Evolutionary conservation across 2,329 filamentous ascomycete genomes (phyloP), one percentile per base, ranked within the genome.

Genomic region (Colletotrichum musicola): DNA sequence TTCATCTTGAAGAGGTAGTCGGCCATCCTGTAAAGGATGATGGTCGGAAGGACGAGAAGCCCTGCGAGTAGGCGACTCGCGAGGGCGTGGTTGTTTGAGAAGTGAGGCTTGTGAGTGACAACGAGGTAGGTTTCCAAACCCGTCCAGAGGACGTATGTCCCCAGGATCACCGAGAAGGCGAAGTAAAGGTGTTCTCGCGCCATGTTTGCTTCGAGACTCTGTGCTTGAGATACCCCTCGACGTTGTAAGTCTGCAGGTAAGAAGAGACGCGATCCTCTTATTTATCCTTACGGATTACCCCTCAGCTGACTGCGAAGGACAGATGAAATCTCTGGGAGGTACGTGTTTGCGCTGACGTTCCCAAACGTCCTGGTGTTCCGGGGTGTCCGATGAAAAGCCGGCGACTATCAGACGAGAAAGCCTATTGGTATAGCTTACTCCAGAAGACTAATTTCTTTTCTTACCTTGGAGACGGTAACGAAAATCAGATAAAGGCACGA

Each of bases 1-100:
- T 82, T 80, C 68, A 72, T 74, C 20, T 68, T 70, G 46, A 67
- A 61, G 13, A 74, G 72, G 51, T 68, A 72, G 55, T 68, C 56
- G 54, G 75, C 68, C 22, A 71, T 72, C n/a, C 55, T 64, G 22
- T 70, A 66, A 40, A 68, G 59, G 6, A 73, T 16, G 2, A 70
- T 57, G 9, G 71, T 9, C 1, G 72, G 71, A 1, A 71, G 22
- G 10, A 64, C 6, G 49, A 73, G 5, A 13, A 73, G 50, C 6
- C 53, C 35, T 1, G 67, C 62, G 13, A 69, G 40, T 13, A 62
- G 4, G 14, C 63, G 57, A 13, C 1, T n/a, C 16, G 58, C 53
- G 25, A 54, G 44, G 40, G 20, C 38, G 47, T 58, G 44, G 20
- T 20, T 30, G 18, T 56, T 9, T 5, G 63, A 40, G n/a, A 69